These are phyloP conservation scores for Punctularia strigosozonata DNA, from an alignment of 768 basidiomycete genomes.

Conservation along the genomic window DNA sequence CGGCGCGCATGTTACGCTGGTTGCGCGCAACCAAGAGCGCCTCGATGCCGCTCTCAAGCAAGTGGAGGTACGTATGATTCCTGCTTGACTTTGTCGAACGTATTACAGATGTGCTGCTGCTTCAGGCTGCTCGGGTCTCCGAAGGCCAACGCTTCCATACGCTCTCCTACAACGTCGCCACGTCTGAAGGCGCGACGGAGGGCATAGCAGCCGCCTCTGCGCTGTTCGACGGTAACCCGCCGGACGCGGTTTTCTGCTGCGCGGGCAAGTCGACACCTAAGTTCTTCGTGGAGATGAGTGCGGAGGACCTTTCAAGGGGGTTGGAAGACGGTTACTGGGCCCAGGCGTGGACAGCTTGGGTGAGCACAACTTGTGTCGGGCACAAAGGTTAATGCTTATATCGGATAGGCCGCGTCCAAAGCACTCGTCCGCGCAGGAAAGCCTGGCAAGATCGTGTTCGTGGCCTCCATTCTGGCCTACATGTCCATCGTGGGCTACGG, in stretches of 20 bases:
- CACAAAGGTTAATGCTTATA: background rate
- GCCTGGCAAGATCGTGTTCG: conserved; percentile 64
- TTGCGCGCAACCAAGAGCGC: conserved; percentile 61
- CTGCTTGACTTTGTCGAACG: too few species aligned
- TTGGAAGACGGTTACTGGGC: conserved; percentile 48
- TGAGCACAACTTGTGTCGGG: conserved; percentile 22
- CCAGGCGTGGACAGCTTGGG: conserved; percentile 39
- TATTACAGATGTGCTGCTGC: too few species aligned
- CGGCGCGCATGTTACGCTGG: conserved; percentile 79
- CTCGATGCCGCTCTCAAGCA: conserved; percentile 46
- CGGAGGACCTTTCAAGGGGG: conserved; percentile 40
- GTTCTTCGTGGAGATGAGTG: conserved; percentile 62
- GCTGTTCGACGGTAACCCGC: conserved; percentile 41
- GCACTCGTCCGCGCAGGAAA: conserved; percentile 43
- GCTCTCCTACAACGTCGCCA: conserved; percentile 55
- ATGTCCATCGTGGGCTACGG: conserved; percentile 72
- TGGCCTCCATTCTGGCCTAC: conserved; percentile 63
- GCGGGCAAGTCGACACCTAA: conserved; percentile 64
- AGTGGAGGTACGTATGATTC: conserved; percentile 43
- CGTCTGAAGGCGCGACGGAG: conserved; percentile 36
- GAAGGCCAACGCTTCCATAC: conserved; percentile 50
- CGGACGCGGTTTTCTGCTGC: conserved; percentile 71
- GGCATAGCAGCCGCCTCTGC: conserved; percentile 53
- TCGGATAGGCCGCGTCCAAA: conserved; percentile 49
- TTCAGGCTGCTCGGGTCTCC: conserved; percentile 37